Evolutionary conservation across 106 monocot species (phyloP).

Genomic region (Iris macrosiphon): DNA sequence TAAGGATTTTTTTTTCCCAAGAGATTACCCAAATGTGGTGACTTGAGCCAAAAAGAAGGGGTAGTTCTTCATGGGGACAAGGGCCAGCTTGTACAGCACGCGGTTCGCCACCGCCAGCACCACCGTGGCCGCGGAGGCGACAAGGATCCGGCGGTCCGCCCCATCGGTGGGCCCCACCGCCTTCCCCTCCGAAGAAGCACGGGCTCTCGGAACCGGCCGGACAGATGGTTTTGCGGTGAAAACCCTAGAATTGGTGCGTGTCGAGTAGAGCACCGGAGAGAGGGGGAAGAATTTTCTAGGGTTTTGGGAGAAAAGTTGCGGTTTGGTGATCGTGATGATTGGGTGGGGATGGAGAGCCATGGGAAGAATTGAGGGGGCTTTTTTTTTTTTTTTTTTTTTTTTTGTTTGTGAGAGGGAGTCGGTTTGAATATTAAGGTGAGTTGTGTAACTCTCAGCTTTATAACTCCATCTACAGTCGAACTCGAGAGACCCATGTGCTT

Average conservation of each 20-base stretch:
- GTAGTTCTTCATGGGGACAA: slow-evolving; percentile 88
- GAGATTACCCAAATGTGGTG: slow-evolving; percentile 96
- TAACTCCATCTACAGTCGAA: too few relatives aligned
- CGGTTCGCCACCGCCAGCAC: slow-evolving; percentile 71
- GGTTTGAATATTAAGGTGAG: too few relatives aligned
- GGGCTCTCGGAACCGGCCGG: not conserved
- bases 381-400: too few relatives aligned
- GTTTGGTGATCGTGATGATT: not conserved
- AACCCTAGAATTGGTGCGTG: slow-evolving; percentile 4
- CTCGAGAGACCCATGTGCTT: too few relatives aligned
- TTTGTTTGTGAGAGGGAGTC: too few relatives aligned
- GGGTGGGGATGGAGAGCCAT: slow-evolving; percentile 13
- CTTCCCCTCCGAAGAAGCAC: slow-evolving; percentile 14
- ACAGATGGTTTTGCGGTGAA: not conserved
- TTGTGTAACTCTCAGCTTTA: too few relatives aligned
- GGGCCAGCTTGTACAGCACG: slow-evolving; percentile 95
- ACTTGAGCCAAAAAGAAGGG: slow-evolving; percentile 99
- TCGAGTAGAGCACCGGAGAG: not conserved
- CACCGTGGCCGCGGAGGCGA: slow-evolving; percentile 48
- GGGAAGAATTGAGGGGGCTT: too few relatives aligned
- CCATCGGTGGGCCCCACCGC: slow-evolving; percentile 6
- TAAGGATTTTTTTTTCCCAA: too few relatives aligned
- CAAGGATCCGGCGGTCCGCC: slow-evolving; percentile 27
- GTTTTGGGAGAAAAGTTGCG: not conserved
- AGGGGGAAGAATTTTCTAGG: not conserved